Evolutionary conservation across 768 basidiomycete species (phyloP).

Genomic region (Pisolithus sp.): DNA sequence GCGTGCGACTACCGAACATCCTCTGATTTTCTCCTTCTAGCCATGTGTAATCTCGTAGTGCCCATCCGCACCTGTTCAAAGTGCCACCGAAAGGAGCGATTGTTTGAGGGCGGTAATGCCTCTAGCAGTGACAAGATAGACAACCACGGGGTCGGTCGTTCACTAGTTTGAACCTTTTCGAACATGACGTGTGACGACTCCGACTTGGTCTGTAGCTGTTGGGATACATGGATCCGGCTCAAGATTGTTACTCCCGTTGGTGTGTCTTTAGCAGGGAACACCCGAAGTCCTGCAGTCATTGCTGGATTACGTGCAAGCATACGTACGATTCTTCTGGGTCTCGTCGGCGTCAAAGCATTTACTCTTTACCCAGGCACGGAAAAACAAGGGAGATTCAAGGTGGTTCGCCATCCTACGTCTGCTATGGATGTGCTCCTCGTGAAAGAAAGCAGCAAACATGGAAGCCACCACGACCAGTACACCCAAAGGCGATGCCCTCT

Average conservation of each 20-base stretch:
- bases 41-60: slow-evolving; percentile 26
- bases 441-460: slow-evolving; percentile 15
- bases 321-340: slow-evolving; percentile 8
- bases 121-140: slow-evolving; percentile 14
- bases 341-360: neutral
- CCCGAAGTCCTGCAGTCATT: slow-evolving; percentile 16
- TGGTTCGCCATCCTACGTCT: slow-evolving; percentile 26
- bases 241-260: slow-evolving; percentile 26
- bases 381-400: slow-evolving; percentile 24
- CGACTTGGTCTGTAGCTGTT: slow-evolving; percentile 5
- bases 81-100: slow-evolving; percentile 19
- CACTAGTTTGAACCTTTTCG: neutral
- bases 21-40: slow-evolving; percentile 2
- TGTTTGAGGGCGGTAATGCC: slow-evolving; percentile 14
- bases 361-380: slow-evolving; percentile 18
- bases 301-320: slow-evolving; percentile 25
- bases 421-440: slow-evolving; percentile 19
- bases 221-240: slow-evolving; percentile 25
- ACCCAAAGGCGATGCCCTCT: neutral
- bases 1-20: neutral
- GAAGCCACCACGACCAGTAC: slow-evolving; percentile 16
- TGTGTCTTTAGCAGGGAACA: slow-evolving; percentile 27
- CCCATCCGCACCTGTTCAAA: slow-evolving; percentile 28
- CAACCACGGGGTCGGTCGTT: slow-evolving; percentile 13
- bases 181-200: neutral